phyloP scores from a whole-genome alignment of 164 flowering plant genomes.

The Kalanchoe fedtschenkoi region DNA sequence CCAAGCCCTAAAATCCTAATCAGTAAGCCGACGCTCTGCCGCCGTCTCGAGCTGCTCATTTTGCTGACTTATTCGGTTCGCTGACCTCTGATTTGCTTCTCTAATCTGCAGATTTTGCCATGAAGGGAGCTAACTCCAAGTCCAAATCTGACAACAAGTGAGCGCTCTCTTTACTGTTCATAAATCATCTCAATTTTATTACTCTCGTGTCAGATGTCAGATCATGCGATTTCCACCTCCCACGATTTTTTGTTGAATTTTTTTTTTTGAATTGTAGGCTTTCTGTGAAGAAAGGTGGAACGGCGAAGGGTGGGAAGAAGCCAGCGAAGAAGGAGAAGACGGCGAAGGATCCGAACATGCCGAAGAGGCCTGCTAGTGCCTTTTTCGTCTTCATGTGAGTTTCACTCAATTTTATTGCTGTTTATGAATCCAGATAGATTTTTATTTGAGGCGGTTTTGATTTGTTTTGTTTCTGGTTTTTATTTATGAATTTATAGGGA shows the following conservation, averaged over 20 bases:
- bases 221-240: too few species aligned
- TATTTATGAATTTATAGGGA: conserved; percentile 49
- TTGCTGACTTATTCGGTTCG: too few species aligned
- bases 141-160: too few species aligned
- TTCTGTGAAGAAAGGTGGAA: conserved; percentile 33
- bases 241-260: conserved; percentile 2
- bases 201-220: too few species aligned
- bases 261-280: conserved; percentile 22
- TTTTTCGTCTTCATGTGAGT: conserved; percentile 63
- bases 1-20: too few species aligned
- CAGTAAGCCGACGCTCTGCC: too few species aligned
- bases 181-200: too few species aligned
- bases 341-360: conserved; percentile 77
- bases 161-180: too few species aligned
- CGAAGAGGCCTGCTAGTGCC: conserved; percentile 59
- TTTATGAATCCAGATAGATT: not conserved
- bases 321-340: conserved; percentile 36
- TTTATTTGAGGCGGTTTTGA: not conserved
- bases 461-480: not conserved
- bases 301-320: conserved; percentile 22
- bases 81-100: too few species aligned
- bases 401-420: not conserved
- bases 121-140: too few species aligned
- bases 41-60: too few species aligned
- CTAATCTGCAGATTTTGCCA: too few species aligned